Evolutionary conservation across 805 yeast genomes (phyloP).

Genomic region (Candida dendrica): DNA sequence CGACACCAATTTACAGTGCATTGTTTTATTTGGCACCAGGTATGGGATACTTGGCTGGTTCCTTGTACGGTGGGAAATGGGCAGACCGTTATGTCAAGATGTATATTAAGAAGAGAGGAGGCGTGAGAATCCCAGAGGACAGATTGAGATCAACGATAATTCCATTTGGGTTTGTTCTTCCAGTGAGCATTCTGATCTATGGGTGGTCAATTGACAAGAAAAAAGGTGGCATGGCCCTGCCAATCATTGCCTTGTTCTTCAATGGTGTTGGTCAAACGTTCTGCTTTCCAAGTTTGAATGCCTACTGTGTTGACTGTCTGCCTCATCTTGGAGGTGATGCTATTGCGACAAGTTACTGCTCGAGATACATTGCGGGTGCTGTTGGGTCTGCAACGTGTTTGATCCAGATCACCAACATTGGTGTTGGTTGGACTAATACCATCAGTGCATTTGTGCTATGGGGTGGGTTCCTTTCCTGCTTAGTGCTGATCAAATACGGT

Average conservation of each 20-base stretch:
- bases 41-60: conserved; percentile 42
- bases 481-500: not conserved
- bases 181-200: conserved; percentile 38
- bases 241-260: conserved; percentile 40
- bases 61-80: conserved; percentile 44
- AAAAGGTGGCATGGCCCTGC: conserved; percentile 50
- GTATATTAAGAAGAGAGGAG: conserved; percentile 31
- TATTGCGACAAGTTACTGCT: conserved; percentile 45
- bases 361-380: conserved; percentile 44
- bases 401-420: conserved; percentile 37
- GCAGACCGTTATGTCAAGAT: conserved; percentile 42
- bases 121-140: conserved; percentile 43
- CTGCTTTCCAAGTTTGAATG: conserved; percentile 44
- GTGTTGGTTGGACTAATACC: conserved; percentile 52
- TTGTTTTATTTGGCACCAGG: conserved; percentile 54
- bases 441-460: conserved; percentile 37
- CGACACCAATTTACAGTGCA: conserved; percentile 41
- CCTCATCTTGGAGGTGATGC: conserved; percentile 50
- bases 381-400: conserved; percentile 44
- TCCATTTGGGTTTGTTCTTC: conserved; percentile 36
- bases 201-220: conserved; percentile 46
- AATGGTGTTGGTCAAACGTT: conserved; percentile 46
- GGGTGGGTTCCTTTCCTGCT: conserved; percentile 24
- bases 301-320: conserved; percentile 53
- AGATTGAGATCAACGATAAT: conserved; percentile 34